Base-by-base conservation (phyloP, 768 basidiomycete species). In the Coprinopsis marcescibilis region DNA sequence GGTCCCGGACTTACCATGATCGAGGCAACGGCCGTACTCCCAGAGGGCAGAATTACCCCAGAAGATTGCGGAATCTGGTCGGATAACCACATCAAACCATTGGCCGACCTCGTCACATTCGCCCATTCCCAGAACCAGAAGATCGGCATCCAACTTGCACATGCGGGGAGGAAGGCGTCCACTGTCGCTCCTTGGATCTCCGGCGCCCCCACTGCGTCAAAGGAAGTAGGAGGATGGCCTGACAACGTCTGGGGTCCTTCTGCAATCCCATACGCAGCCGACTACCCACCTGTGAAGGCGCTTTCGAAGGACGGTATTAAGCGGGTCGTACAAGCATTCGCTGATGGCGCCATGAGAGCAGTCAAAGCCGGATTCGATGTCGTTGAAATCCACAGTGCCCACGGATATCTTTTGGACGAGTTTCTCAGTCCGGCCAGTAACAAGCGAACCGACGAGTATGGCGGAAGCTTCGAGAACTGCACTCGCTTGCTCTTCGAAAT, bases 91-190 rank as follows among this genome's bases (percentile, higher is more conserved):
- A 70, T 65, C 52, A 67, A 47, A 14, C 35, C 42, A 14, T 61
- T 13, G 53, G 63, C 71, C 48, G 60, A 73, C 29, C 69, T 89
- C 52, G 75, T 81, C 56, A 76, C 82, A 48, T 85, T 86, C 45
- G 82, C 82, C n/a, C 82, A 85, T 57, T 76, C 79, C 1, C 81
- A 83, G 53, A 75, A 71, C 38, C 78, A 83, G 57, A 80, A 81
- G 40, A 75, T 89, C 17, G 87, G 69, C 7, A 81, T 89, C 45
- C 89, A 90, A 53, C 73, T 89, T 14, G 81, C 75, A 0, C 87
- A 90, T 52, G 83, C 85, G 0, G 87, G 88, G 0, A 70, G 86
- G n/a, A 89, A 89, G 60, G 84, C 77, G 0, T 80, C 78, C 7
- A 80, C 72, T 0, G 60, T 76, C 14, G 73, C 79, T 1, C 82